Conservation (phyloP, 305 asterid species). For the Fraxinus dipetala region DNA sequence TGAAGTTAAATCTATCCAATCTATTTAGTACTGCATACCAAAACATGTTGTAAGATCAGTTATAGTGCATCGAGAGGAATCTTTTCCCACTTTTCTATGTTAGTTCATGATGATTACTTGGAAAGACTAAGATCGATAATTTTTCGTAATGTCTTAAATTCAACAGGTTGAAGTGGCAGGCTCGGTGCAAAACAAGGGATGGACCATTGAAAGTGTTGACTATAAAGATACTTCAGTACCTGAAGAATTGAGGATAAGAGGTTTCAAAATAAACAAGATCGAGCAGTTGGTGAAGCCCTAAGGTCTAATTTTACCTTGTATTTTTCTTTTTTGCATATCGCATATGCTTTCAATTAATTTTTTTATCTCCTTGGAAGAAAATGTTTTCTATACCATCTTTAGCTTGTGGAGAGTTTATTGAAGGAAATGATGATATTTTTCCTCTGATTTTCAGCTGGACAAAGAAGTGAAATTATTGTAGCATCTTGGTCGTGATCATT, state of each 20-base stretch:
- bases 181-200: conserved; percentile 64
- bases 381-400: neutral
- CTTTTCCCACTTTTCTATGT: neutral
- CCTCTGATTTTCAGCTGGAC: neutral
- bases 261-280: conserved; percentile 65
- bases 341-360: neutral
- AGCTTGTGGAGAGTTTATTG: neutral
- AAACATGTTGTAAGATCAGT: neutral
- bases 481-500: neutral
- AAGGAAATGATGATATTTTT: neutral
- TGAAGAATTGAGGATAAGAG: conserved; percentile 88
- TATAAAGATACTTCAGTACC: conserved; percentile 54
- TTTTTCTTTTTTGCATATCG: neutral
- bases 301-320: neutral
- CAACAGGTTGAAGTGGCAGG: conserved; percentile 72
- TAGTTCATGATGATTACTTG: conserved; percentile 3
- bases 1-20: neutral
- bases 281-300: conserved; percentile 76
- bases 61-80: neutral
- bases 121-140: conserved; percentile 5
- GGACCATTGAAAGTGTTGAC: conserved; percentile 68
- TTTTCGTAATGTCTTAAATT: neutral
- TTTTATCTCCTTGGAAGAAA: neutral
- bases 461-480: neutral
- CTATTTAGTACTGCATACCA: neutral